Conservation (phyloP, 2,329 filamentous ascomycete genomes). For the Dactylellina leptospora region DNA sequence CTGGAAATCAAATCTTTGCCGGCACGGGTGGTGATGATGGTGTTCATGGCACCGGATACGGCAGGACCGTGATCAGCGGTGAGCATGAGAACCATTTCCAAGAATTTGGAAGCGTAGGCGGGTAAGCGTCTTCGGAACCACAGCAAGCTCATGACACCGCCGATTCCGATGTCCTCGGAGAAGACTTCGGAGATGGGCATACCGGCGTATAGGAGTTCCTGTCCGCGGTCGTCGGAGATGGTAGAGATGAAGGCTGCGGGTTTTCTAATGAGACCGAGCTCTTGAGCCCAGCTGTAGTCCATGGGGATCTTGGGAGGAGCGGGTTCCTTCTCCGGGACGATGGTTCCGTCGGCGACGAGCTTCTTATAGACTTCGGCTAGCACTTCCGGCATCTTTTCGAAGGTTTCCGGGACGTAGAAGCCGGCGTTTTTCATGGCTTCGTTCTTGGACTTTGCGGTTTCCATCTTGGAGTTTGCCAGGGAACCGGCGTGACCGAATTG, state of each 20-base stretch:
- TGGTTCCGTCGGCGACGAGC: slow-evolving; percentile 82
- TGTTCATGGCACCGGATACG: slow-evolving; percentile 99
- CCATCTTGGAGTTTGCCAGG: slow-evolving; percentile 98
- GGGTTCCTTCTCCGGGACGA: slow-evolving; percentile 87
- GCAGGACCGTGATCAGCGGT: slow-evolving; percentile 98
- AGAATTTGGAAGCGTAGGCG: slow-evolving; percentile 95
- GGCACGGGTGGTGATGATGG: slow-evolving; percentile 98
- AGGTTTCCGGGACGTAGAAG: slow-evolving; percentile 92
- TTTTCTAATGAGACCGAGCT: slow-evolving; percentile 99
- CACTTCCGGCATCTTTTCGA: slow-evolving; percentile 86
- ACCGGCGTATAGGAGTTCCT: slow-evolving; percentile 97
- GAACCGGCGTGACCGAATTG: slow-evolving; percentile 99
- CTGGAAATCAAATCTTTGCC: slow-evolving; percentile 98
- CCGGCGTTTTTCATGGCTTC: slow-evolving; percentile 94
- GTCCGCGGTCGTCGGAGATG: slow-evolving; percentile 99
- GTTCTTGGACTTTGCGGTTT: slow-evolving; percentile 97
- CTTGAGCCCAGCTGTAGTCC: slow-evolving; percentile 99
- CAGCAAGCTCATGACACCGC: slow-evolving; percentile 98
- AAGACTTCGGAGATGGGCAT: slow-evolving; percentile 99
- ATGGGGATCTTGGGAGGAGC: slow-evolving; percentile 98
- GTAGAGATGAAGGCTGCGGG: slow-evolving; percentile 99
- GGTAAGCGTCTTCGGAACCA: slow-evolving; percentile 99
- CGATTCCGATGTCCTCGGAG: slow-evolving; percentile 97
- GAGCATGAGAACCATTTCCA: slow-evolving; percentile 99
- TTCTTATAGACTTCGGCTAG: slow-evolving; percentile 86